phyloP scores from a whole-genome alignment of 306 rosid genomes.

The Castanopsis chinensis region DNA sequence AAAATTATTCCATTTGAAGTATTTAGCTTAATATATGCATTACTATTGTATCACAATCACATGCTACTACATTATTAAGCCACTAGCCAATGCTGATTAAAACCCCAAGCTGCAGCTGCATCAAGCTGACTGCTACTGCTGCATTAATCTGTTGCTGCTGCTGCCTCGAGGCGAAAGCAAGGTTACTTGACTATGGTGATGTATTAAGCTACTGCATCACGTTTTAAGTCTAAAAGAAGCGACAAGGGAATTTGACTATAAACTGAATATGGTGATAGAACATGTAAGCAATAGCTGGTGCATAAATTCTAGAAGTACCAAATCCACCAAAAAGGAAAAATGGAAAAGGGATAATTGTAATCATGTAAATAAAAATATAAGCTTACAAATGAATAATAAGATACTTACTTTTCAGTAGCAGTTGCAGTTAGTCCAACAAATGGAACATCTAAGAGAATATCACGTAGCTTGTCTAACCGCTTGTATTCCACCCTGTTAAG shows the following conservation, averaged over 20 bases:
- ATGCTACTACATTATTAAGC: too few species aligned
- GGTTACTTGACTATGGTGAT: too few species aligned
- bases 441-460: slow-evolving; percentile 68
- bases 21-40: too few species aligned
- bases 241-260: background rate
- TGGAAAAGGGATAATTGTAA: background rate
- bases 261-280: background rate
- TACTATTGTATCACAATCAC: too few species aligned
- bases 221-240: slow-evolving; percentile 6
- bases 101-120: too few species aligned
- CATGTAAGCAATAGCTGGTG: slow-evolving; percentile 1
- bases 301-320: background rate
- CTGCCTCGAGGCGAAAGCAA: too few species aligned
- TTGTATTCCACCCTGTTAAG: slow-evolving; percentile 71
- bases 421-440: slow-evolving; percentile 91
- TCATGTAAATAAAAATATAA: background rate
- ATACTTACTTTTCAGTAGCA: slow-evolving; percentile 76
- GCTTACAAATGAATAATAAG: slow-evolving; percentile 22
- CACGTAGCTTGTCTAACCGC: slow-evolving; percentile 67
- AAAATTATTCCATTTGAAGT: too few species aligned
- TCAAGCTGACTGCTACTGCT: too few species aligned
- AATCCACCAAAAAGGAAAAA: slow-evolving; percentile 11
- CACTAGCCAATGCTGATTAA: too few species aligned
- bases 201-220: too few species aligned
- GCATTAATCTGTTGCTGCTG: too few species aligned